Base-by-base conservation (phyloP, 768 basidiomycete genomes). In the Leccinum obscurum region DNA sequence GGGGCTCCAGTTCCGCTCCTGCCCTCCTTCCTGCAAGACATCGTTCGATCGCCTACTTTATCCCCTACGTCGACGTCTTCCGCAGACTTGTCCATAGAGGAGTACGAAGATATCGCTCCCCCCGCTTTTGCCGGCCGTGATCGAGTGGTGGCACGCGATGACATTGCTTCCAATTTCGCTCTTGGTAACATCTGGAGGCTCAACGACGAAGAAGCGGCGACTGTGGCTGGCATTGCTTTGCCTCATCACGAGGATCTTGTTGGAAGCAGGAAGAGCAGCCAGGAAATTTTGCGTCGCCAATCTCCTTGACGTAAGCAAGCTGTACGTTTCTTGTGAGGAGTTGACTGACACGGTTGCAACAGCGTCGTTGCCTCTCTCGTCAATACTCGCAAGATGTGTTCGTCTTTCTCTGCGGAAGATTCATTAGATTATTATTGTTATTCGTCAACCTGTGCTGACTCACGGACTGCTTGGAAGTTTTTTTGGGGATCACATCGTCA, bases 1-100 rank as follows among this genome's bases (percentile, higher is more conserved):
- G 54, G 76, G 5, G 78, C 80, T 2, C 81, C 77, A 17, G 74
- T 66, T 20, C 75, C 86, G n/a, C 79, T 91, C 44, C 78, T 92
- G n/a, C 90, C 90, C 3, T 85, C 89, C 8, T 92, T 90, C 76
- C 72, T 92, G 63, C 87, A 89, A 67, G 87, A 90, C 63, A 85
- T 89, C 24, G 83, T 90, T 20, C 83, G 85, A 67, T 84, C 86
- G 1, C 86, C 86, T n/a, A 81, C 85, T 10, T 72, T 83, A 52
- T 87, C 88, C 6, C 83, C 87, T 20, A 80, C 85, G 5, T 86
- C 85, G 15, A 80, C 86, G 9, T 86, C 85, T 6, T 87, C 87
- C 2, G 82, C 86, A 4, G 88, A 89, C 58, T 70, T 88, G 48
- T 86, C 86, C 3, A 75, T 84, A 17, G 88, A 89, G 61, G 88